These are phyloP conservation scores for Tuber melanosporum DNA, from an alignment of 495 filamentous ascomycete genomes.

Conservation along the genomic window DNA sequence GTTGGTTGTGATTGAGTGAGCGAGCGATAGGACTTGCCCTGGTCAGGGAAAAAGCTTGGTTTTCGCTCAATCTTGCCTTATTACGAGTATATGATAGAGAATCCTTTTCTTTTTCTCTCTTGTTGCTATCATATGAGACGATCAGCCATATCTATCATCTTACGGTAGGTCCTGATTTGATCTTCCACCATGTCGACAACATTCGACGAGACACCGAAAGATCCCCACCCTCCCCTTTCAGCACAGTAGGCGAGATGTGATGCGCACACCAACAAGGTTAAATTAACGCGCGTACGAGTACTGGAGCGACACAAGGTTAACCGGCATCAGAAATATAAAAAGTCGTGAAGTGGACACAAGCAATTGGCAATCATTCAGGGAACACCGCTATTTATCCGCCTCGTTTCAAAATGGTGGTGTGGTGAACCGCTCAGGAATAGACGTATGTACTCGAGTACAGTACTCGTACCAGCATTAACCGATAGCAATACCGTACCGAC, in stretches of 20 bases:
- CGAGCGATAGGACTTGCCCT: not conserved
- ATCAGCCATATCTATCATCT: not conserved
- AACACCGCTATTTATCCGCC: constrained; percentile 7
- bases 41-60: constrained; percentile 1
- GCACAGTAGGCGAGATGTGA: not conserved
- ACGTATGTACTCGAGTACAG: not conserved
- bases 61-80: not conserved
- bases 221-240: not conserved
- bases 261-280: not conserved
- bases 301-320: constrained; percentile 27
- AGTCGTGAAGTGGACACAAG: constrained; percentile 11
- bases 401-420: constrained; percentile 14
- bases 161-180: not conserved
- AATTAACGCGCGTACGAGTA: constrained; percentile 4
- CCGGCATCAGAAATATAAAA: constrained; percentile 16
- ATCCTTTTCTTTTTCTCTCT: not conserved
- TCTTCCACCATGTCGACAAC: not conserved
- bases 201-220: not conserved
- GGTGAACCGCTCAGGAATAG: constrained; percentile 11
- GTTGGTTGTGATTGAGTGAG: constrained; percentile 3
- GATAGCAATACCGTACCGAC: constrained; percentile 21
- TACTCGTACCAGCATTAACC: not conserved
- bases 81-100: not conserved
- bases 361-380: constrained; percentile 9
- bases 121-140: not conserved